Percentiles rank a stretch among this genome's conserved stretches.
These are phyloP conservation scores for Rhododendron ovatum DNA, from an alignment of 148 eudicot genomes.

Conservation along the genomic window DNA sequence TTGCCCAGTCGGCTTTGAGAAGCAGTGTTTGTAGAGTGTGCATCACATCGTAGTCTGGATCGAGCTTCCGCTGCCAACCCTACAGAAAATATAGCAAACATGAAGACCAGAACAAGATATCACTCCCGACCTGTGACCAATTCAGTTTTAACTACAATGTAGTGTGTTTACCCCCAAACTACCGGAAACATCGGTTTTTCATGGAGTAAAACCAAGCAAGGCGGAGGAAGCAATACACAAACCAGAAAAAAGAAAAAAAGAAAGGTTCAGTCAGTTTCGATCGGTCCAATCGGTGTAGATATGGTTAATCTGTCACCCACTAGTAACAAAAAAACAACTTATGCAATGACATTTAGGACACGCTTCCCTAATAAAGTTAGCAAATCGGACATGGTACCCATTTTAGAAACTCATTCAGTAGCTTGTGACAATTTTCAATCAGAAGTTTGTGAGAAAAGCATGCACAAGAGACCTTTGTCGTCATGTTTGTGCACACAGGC, in stretches of 20 bases:
- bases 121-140: neutral
- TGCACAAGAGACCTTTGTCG: neutral
- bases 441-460: neutral
- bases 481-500: neutral
- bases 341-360: neutral
- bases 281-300: neutral
- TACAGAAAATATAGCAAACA: conserved; percentile 19
- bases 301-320: neutral
- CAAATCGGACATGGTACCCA: neutral
- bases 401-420: neutral
- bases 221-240: neutral
- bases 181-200: neutral
- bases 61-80: conserved; percentile 99
- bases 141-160: neutral
- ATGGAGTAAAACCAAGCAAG: neutral
- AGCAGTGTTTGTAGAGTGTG: conserved; percentile 72
- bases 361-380: neutral
- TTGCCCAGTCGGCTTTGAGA: conserved; percentile 86
- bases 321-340: neutral
- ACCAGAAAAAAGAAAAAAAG: neutral
- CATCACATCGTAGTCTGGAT: conserved; percentile 92
- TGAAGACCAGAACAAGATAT: neutral
- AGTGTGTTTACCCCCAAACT: neutral
- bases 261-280: neutral
- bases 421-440: neutral